Conservation (phyloP, 805 yeast species). For the Candida stauntonica region DNA sequence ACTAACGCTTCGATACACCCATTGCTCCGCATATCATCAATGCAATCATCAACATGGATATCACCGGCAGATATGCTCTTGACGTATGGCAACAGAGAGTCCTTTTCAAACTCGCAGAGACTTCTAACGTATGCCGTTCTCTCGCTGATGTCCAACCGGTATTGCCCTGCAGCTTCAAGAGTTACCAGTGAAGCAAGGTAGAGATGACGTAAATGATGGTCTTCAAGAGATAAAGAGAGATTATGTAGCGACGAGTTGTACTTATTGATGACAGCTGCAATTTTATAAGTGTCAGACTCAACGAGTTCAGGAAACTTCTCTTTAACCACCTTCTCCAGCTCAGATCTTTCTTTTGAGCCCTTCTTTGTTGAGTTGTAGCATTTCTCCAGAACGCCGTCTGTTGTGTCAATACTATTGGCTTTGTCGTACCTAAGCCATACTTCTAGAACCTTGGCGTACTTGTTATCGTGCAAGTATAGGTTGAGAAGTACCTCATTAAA, state of each 20-base stretch:
- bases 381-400: conserved; percentile 26
- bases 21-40: conserved; percentile 20
- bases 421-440: conserved; percentile 42
- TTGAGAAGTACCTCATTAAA: conserved; percentile 56
- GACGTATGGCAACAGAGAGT: conserved; percentile 17
- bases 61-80: conserved; percentile 22
- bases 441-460: conserved; percentile 48
- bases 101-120: conserved; percentile 16
- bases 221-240: conserved; percentile 12
- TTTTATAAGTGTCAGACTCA: conserved; percentile 28
- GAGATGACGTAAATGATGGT: conserved; percentile 23
- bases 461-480: conserved; percentile 50
- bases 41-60: conserved; percentile 22
- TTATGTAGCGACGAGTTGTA: conserved; percentile 20
- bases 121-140: conserved; percentile 22
- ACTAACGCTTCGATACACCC: conserved; percentile 26
- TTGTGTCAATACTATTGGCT: conserved; percentile 23
- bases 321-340: conserved; percentile 16
- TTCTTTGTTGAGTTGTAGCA: conserved; percentile 23
- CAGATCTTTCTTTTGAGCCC: conserved; percentile 18
- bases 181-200: conserved; percentile 22
- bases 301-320: conserved; percentile 20
- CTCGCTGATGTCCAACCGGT: conserved; percentile 13
- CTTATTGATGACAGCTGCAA: conserved; percentile 25
- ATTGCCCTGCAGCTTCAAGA: conserved; percentile 21